phyloP scores from a whole-genome alignment of 805 yeast species.

The Yamadazyma insecticola region DNA sequence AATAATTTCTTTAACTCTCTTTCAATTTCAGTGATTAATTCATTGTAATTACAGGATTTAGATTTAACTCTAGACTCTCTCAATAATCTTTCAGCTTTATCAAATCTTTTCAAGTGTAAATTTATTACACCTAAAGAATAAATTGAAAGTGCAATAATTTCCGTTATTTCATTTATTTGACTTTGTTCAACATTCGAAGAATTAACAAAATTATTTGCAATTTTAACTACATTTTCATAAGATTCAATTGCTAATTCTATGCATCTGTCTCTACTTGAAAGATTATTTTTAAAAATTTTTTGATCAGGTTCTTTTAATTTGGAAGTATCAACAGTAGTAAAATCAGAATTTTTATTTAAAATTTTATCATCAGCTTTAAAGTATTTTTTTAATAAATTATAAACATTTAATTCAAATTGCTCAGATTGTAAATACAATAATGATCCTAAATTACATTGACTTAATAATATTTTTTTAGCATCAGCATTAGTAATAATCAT shows the following conservation, averaged over 20 bases:
- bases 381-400: slow-evolving; percentile 21
- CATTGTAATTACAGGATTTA: slow-evolving; percentile 58
- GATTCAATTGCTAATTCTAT: slow-evolving; percentile 27
- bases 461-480: slow-evolving; percentile 57
- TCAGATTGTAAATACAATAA: slow-evolving; percentile 65
- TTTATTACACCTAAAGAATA: slow-evolving; percentile 82
- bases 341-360: slow-evolving; percentile 4
- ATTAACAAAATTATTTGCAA: slow-evolving; percentile 24
- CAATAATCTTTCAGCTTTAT: slow-evolving; percentile 55
- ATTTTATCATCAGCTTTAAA: too few relatives aligned
- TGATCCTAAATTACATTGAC: slow-evolving; percentile 69
- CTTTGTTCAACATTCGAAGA: background rate
- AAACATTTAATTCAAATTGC: slow-evolving; percentile 42
- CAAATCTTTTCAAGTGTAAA: slow-evolving; percentile 53
- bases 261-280: slow-evolving; percentile 12
- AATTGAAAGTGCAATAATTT: slow-evolving; percentile 73
- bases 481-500: slow-evolving; percentile 71
- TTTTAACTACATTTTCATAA: slow-evolving; percentile 31
- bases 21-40: slow-evolving; percentile 60
- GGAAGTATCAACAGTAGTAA: background rate
- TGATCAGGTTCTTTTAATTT: too few relatives aligned
- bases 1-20: slow-evolving; percentile 56
- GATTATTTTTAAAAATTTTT: slow-evolving; percentile 2
- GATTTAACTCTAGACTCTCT: slow-evolving; percentile 71
- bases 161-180: slow-evolving; percentile 33